phyloP scores from a whole-genome alignment of 2,329 filamentous ascomycete genomes.

The Hyphodiscus sp. region DNA sequence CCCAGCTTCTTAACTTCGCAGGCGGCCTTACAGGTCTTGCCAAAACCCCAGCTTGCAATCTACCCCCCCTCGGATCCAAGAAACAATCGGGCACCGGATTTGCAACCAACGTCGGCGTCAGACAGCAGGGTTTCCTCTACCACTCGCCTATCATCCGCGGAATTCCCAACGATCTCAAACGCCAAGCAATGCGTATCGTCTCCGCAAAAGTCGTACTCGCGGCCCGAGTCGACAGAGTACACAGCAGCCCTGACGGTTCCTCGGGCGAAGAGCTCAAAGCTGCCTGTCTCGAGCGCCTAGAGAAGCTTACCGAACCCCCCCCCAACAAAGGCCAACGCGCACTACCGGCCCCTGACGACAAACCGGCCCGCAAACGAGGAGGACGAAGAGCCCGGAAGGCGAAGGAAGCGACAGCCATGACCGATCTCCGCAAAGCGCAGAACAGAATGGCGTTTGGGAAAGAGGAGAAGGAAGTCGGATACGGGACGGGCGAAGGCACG shows the following conservation, averaged over 20 bases:
- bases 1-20: conserved; percentile 91
- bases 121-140: conserved; percentile 90
- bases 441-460: conserved; percentile 95
- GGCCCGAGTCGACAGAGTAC: conserved; percentile 80
- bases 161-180: conserved; percentile 80
- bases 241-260: conserved; percentile 73
- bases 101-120: conserved; percentile 84
- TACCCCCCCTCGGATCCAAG: conserved; percentile 85
- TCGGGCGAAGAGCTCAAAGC: conserved; percentile 76
- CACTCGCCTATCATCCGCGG: conserved; percentile 82
- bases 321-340: conserved; percentile 84
- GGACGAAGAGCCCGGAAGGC: conserved; percentile 85
- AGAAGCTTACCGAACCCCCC: conserved; percentile 87
- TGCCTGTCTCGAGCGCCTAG: conserved; percentile 76
- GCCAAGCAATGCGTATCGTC: conserved; percentile 91
- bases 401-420: conserved; percentile 96
- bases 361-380: conserved; percentile 86
- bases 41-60: conserved; percentile 89
- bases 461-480: conserved; percentile 89
- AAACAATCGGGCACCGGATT: conserved; percentile 73
- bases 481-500: conserved; percentile 78
- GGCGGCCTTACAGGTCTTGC: conserved; percentile 84
- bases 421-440: conserved; percentile 89
- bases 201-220: conserved; percentile 91
- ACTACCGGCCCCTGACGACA: conserved; percentile 89